A percentile compares a stretch with the other conserved stretches of the same genome.
phyloP scores from a whole-genome alignment of 2,329 filamentous ascomycete species.

The Blastomyces parvus region DNA sequence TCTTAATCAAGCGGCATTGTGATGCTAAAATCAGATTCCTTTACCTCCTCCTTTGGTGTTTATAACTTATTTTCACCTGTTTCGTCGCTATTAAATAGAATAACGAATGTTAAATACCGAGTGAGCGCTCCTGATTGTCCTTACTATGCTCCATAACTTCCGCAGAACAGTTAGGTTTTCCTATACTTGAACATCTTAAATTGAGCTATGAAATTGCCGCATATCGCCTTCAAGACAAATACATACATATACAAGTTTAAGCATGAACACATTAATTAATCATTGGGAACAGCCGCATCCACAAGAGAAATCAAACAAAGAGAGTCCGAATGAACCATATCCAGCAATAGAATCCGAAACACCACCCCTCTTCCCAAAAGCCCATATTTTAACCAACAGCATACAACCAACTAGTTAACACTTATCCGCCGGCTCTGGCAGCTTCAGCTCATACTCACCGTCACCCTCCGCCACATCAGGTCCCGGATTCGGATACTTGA shows the following conservation, averaged over 20 bases:
- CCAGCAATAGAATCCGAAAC: not conserved
- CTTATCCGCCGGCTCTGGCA: conserved; percentile 21
- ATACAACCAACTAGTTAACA: conserved; percentile 1
- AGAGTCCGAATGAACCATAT: not conserved
- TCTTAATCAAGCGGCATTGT: no score
- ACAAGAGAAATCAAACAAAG: not conserved
- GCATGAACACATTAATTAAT: conserved; percentile 7
- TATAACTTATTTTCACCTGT: no score
- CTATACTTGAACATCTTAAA: no score
- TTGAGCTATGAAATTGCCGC: not conserved
- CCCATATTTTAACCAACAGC: not conserved
- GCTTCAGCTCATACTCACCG: conserved; percentile 36
- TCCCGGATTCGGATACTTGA: conserved; percentile 37
- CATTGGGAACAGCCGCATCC: not conserved
- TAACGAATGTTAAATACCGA: no score
- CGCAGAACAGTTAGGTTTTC: no score
- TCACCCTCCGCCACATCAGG: conserved; percentile 37
- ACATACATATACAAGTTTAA: not conserved
- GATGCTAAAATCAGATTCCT: no score
- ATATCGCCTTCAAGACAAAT: not conserved
- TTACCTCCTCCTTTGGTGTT: no score
- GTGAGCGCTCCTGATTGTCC: no score
- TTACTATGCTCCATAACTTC: no score
- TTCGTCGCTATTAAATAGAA: no score
- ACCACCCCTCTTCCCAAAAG: not conserved